A percentile compares a stretch with the other conserved stretches of the same genome.
These are phyloP conservation scores for Solanum ossicruentum DNA, from an alignment of 257 asterid species.

Conservation along the genomic window DNA sequence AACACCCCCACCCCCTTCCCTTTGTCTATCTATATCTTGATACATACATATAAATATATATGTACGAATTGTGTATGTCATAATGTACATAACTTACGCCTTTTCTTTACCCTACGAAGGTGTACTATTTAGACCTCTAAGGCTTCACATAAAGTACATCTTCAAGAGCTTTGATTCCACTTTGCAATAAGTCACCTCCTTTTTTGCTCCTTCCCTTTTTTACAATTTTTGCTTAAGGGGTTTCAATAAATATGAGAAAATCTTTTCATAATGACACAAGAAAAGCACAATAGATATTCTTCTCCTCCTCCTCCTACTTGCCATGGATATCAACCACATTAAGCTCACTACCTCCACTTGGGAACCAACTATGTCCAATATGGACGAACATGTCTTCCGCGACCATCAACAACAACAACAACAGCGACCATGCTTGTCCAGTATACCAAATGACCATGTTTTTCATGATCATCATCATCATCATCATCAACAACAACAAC, in stretches of 20 bases:
- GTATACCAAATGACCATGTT: neutral
- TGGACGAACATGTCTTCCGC: constrained; percentile 11
- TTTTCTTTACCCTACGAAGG: neutral
- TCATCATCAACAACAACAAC: constrained; percentile 2
- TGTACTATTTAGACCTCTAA: neutral
- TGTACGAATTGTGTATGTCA: neutral
- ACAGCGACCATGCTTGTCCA: neutral
- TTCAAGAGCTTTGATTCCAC: neutral
- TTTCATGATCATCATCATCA: constrained; percentile 6
- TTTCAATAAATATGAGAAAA: neutral
- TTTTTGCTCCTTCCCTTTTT: neutral
- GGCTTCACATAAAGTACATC: neutral
- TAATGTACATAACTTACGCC: neutral
- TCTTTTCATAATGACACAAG: neutral
- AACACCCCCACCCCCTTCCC: neutral
- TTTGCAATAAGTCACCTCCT: neutral
- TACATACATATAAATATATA: neutral
- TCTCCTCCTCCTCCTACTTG: neutral
- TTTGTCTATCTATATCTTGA: neutral
- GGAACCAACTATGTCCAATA: constrained; percentile 17
- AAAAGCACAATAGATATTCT: neutral
- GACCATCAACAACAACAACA: constrained; percentile 1
- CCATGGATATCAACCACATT: constrained; percentile 36
- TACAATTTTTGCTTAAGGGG: neutral
- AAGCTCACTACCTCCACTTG: constrained; percentile 16